Evolutionary conservation across 257 asterid genomes (phyloP).

Genomic region (Fraxinus pennsylvanica): DNA sequence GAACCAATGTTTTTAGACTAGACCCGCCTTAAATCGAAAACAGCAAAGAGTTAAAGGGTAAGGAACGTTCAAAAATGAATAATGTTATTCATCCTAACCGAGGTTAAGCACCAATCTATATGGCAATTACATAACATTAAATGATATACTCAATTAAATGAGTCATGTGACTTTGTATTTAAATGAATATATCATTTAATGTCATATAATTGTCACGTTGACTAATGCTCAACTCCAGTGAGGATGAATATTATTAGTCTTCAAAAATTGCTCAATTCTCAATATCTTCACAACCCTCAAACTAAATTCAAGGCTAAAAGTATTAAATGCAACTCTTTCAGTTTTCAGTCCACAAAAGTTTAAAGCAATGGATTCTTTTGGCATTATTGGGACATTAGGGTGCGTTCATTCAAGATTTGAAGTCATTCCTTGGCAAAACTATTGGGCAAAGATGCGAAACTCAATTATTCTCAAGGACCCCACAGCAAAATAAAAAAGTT

Average conservation of each 20-base stretch:
- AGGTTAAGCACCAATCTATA: too few species aligned
- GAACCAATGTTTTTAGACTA: not conserved
- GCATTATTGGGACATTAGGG: not conserved
- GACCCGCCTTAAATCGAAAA: not conserved
- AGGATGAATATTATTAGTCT: too few species aligned
- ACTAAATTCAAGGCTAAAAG: not conserved
- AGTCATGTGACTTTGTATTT: too few species aligned
- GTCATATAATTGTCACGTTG: too few species aligned
- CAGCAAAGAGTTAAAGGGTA: not conserved
- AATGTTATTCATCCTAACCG: too few species aligned
- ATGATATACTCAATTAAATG: too few species aligned
- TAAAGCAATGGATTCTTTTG: conserved; percentile 2
- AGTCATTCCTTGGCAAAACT: conserved; percentile 15
- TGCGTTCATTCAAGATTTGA: conserved; percentile 5
- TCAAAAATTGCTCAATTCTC: not conserved
- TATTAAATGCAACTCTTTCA: not conserved
- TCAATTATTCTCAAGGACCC: conserved; percentile 28
- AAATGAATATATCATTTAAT: too few species aligned
- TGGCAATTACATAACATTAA: too few species aligned
- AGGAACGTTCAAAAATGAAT: not conserved
- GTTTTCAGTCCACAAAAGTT: not conserved
- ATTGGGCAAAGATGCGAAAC: conserved; percentile 30
- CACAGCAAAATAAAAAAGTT: conserved; percentile 34
- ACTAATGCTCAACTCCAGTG: too few species aligned
- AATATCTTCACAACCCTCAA: not conserved